Conservation (phyloP, 495 filamentous ascomycete genomes). For the Penicillium ucsense region DNA sequence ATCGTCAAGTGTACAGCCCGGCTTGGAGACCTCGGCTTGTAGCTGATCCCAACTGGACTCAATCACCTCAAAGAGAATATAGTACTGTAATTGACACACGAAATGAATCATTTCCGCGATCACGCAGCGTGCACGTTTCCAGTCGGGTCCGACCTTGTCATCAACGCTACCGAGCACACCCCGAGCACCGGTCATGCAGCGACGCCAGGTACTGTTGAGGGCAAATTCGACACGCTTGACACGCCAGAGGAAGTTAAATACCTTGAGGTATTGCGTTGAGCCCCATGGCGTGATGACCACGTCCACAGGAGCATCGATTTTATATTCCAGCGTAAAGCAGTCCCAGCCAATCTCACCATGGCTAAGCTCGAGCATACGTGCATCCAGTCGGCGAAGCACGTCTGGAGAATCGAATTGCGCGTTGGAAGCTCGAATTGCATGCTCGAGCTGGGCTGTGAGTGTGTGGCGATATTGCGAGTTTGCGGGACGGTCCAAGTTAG, state of each 20-base stretch:
- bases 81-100: constrained; percentile 93
- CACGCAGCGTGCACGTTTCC: constrained; percentile 80
- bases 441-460: constrained; percentile 90
- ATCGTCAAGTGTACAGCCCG: constrained; percentile 85
- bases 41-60: constrained; percentile 87
- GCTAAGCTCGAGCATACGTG: constrained; percentile 88
- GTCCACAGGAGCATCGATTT: constrained; percentile 93
- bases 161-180: constrained; percentile 81
- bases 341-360: constrained; percentile 99
- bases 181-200: constrained; percentile 89
- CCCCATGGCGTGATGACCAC: constrained; percentile 94
- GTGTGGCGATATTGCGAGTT: constrained; percentile 92
- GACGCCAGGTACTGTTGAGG: constrained; percentile 80
- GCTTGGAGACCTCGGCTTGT: constrained; percentile 66
- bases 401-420: constrained; percentile 94
- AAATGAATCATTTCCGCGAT: constrained; percentile 99
- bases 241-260: constrained; percentile 99
- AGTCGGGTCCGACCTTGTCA: constrained; percentile 65
- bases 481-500: constrained; percentile 89
- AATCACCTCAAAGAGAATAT: constrained; percentile 98
- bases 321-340: constrained; percentile 98
- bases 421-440: constrained; percentile 94
- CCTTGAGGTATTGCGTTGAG: constrained; percentile 91
- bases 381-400: constrained; percentile 83
- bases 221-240: constrained; percentile 97